phyloP scores from a whole-genome alignment of 208 protist genomes.

The Spironucleus salmonicida region DNA sequence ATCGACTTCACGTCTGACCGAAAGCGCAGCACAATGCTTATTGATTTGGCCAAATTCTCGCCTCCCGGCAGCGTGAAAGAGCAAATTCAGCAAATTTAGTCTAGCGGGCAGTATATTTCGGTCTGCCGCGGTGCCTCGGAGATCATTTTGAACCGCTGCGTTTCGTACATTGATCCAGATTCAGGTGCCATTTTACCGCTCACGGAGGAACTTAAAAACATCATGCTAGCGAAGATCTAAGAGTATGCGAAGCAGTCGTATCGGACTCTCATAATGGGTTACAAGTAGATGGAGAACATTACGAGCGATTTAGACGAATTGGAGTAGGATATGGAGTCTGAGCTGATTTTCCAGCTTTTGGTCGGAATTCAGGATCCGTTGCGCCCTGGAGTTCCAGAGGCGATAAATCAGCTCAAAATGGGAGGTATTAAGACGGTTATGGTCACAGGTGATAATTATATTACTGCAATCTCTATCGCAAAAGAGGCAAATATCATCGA shows the following conservation, averaged over 20 bases:
- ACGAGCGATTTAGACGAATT: background rate
- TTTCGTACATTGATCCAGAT: slow-evolving; percentile 41
- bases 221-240: background rate
- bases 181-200: slow-evolving; percentile 32
- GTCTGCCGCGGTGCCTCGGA: slow-evolving; percentile 71
- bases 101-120: background rate
- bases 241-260: background rate
- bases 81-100: too few species aligned
- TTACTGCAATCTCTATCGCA: slow-evolving; percentile 59
- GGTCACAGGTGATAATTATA: slow-evolving; percentile 64
- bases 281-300: background rate
- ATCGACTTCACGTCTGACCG: slow-evolving; percentile 46
- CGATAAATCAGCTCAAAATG: slow-evolving; percentile 38
- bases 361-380: slow-evolving; percentile 35
- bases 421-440: slow-evolving; percentile 68
- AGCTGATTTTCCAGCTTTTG: slow-evolving; percentile 12
- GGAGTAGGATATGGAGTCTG: slow-evolving; percentile 9
- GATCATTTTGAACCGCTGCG: slow-evolving; percentile 60
- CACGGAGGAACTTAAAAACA: background rate
- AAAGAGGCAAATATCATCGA: slow-evolving; percentile 51
- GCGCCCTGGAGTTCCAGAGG: slow-evolving; percentile 1
- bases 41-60: background rate
- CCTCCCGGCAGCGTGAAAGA: too few species aligned
- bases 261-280: slow-evolving; percentile 24
- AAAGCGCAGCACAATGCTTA: slow-evolving; percentile 51